Evolutionary conservation across 345 rosid species (phyloP).

Genomic region (Heritiera littoralis): DNA sequence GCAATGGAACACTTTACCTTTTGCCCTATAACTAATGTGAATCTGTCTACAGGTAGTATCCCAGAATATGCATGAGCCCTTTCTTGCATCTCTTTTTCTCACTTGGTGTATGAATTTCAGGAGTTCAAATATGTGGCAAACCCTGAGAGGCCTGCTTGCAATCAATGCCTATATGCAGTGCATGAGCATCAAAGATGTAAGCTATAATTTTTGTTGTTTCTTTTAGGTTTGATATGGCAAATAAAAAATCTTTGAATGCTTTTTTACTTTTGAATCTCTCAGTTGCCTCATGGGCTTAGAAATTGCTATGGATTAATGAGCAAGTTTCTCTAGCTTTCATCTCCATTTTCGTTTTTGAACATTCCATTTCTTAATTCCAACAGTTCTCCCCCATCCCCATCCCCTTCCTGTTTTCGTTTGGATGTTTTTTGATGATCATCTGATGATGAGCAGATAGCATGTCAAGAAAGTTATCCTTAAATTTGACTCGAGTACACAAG

Average conservation of each 20-base stretch:
- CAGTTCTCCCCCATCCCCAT: not conserved
- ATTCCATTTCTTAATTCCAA: not conserved
- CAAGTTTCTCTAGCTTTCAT: not conserved
- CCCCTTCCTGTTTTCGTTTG: not conserved
- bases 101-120: conserved; percentile 35
- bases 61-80: not conserved
- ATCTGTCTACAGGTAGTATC: conserved; percentile 39
- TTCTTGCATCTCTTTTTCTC: not conserved
- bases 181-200: conserved; percentile 20
- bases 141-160: conserved; percentile 30
- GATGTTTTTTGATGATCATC: not conserved
- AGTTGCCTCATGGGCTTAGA: not conserved
- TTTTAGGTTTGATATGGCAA: not conserved
- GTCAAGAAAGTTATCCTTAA: not conserved
- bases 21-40: conserved; percentile 37
- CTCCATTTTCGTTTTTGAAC: not conserved
- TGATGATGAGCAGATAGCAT: not conserved
- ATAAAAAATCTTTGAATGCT: conserved; percentile 13
- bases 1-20: conserved; percentile 45
- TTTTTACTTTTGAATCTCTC: conserved; percentile 9
- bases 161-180: conserved; percentile 1
- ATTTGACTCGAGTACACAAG: not conserved
- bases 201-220: conserved; percentile 15
- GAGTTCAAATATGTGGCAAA: conserved; percentile 38
- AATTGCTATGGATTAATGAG: not conserved